Percentiles rank a stretch among this genome's conserved stretches.
These are phyloP conservation scores for Cicer yamashitae DNA, from an alignment of 306 rosid species.

Conservation along the genomic window DNA sequence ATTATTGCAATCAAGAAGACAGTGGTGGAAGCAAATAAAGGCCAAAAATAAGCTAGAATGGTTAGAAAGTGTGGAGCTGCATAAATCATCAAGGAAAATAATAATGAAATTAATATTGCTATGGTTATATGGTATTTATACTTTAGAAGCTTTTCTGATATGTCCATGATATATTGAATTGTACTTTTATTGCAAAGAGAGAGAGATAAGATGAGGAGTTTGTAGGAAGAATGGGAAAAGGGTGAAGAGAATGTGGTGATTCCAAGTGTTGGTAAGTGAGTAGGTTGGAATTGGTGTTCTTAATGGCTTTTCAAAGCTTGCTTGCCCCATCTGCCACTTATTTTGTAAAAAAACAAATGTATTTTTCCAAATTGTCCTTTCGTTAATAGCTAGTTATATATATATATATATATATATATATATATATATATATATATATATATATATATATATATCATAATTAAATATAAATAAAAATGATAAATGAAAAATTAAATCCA, in stretches of 20 bases:
- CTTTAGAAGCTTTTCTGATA: constrained; percentile 63
- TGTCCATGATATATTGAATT: constrained; percentile 52
- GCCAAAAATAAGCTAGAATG: constrained; percentile 81
- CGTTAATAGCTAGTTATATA: neutral
- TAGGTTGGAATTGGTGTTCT: constrained; percentile 44
- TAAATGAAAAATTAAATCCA: too few relatives aligned
- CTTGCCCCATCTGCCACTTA: constrained; percentile 53
- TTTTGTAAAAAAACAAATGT: neutral
- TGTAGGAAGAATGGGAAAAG: neutral
- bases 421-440: too few relatives aligned
- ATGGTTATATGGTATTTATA: constrained; percentile 64
- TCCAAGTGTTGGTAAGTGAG: constrained; percentile 34
- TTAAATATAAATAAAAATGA: neutral
- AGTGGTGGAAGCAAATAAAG: constrained; percentile 80
- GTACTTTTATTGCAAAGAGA: constrained; percentile 15
- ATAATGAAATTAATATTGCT: constrained; percentile 54
- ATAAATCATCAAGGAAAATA: constrained; percentile 57
- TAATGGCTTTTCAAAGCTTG: constrained; percentile 46
- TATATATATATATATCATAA: too few relatives aligned
- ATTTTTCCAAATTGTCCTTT: constrained; percentile 54
- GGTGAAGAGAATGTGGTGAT: constrained; percentile 31
- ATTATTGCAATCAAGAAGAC: constrained; percentile 60
- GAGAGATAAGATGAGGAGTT: neutral
- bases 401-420: too few relatives aligned
- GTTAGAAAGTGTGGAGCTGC: constrained; percentile 65